Evolutionary conservation across 148 eudicot genomes (phyloP).

Genomic region (Camellia granthamiana): DNA sequence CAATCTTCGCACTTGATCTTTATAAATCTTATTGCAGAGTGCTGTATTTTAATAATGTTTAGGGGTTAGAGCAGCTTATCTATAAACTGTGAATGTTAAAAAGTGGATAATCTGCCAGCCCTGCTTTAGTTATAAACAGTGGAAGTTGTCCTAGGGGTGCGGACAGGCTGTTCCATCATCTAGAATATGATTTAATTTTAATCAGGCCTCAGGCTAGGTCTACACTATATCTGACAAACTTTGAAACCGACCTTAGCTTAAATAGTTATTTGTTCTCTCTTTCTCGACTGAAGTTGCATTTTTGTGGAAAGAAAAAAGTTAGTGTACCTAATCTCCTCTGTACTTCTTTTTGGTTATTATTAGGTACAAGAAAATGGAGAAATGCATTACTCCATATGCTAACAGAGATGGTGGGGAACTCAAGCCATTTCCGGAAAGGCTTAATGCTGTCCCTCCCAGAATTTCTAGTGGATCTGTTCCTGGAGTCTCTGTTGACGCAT

Average conservation of each 20-base stretch:
- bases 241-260: background rate
- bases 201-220: background rate
- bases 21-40: background rate
- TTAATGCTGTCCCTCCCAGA: constrained; percentile 79
- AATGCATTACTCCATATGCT: constrained; percentile 63
- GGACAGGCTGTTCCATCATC: background rate
- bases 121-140: background rate
- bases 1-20: background rate
- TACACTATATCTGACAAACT: background rate
- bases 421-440: constrained; percentile 84
- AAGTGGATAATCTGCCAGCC: background rate
- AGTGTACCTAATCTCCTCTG: background rate
- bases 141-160: background rate
- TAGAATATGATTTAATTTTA: background rate
- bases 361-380: constrained; percentile 98
- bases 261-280: background rate
- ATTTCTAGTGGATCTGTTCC: constrained; percentile 71
- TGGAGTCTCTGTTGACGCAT: constrained; percentile 67
- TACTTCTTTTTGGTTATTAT: background rate
- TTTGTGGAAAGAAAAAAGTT: background rate
- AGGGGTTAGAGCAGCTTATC: background rate
- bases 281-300: background rate
- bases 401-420: constrained; percentile 34
- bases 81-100: background rate
- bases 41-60: background rate